Conservation (phyloP, 768 basidiomycete genomes). For the Suillus ampliporus region DNA sequence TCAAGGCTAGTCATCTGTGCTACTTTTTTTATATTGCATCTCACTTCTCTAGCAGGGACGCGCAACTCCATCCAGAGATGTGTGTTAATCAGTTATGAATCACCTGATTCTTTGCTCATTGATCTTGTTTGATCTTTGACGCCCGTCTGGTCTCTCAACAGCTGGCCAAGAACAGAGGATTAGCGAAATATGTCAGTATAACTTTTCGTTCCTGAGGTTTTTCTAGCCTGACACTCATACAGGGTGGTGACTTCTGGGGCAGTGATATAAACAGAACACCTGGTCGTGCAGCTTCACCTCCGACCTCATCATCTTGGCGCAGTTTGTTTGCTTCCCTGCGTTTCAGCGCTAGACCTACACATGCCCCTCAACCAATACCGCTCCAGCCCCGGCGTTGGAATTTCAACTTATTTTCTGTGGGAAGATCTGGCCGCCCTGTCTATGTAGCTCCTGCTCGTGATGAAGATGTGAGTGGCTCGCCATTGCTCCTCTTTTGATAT, state of each 20-base stretch:
- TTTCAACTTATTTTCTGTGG: too few species aligned
- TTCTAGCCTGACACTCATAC: not conserved
- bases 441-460: conserved; percentile 30
- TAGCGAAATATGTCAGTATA: not conserved
- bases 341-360: not conserved
- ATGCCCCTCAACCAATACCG: too few species aligned
- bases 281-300: not conserved
- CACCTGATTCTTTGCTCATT: not conserved
- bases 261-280: not conserved
- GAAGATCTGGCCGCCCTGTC: too few species aligned
- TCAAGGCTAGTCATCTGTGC: not conserved
- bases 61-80: not conserved
- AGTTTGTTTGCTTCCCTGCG: not conserved
- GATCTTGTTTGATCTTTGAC: not conserved
- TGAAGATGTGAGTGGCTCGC: too few species aligned
- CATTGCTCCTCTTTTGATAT: too few species aligned
- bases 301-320: not conserved
- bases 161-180: not conserved
- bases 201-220: not conserved
- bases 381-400: too few species aligned
- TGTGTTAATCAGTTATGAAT: not conserved
- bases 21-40: not conserved
- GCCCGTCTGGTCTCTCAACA: not conserved
- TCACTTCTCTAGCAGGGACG: not conserved
- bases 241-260: not conserved